Evolutionary conservation across 1,284 basidiomycete genomes (phyloP), one percentile per base, ranked within the genome.

Genomic region (Microstroma glucosiphilum): DNA sequence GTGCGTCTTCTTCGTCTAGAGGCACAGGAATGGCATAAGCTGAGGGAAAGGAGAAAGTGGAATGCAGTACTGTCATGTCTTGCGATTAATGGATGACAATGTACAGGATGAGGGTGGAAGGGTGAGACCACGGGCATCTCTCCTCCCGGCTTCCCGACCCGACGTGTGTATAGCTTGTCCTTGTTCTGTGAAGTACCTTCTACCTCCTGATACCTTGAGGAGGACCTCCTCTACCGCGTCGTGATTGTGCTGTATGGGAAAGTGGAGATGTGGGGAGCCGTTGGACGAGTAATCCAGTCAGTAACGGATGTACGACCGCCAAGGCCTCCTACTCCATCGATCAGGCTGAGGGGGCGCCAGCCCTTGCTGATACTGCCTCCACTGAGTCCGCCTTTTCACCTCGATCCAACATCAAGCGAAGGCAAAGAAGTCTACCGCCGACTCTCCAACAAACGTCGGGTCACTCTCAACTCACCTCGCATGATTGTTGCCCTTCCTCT

Each of bases 401-500:
- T 53, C 26, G 12, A 3, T 21, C 6, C 23, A 26, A 37, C 56
- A 17, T n/a, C 30, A 6, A 13, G 54, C 19, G 55, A 51, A 40
- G 13, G 60, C 19, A 57, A 17, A 11, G 1, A 13, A 11, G 6
- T 42, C 56, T 30, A 17, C 12, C 6, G 15, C 17, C 12, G 2
- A 23, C 1, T 49, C 41, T 4, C 17, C 17, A 11, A 40, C 26
- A 60, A n/a, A 25, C 13, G 3, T 55, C 1, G 13, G 8, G 9
- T 26, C 21, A 15, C 6, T 8, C 51, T 13, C 21, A 26, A 69
- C 76, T 56, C 60, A 78, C 76, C 92, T 81, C 91, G 84, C 88
- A 92, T 91, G 73, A 94, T 93, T n/a, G 92, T 94, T 41, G 92
- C 92, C 80, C 92, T 87, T 80, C 91, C 91, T 85, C 91, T 89